Base-by-base conservation (phyloP, 345 rosid genomes). In the Gynandropsis gynandra region DNA sequence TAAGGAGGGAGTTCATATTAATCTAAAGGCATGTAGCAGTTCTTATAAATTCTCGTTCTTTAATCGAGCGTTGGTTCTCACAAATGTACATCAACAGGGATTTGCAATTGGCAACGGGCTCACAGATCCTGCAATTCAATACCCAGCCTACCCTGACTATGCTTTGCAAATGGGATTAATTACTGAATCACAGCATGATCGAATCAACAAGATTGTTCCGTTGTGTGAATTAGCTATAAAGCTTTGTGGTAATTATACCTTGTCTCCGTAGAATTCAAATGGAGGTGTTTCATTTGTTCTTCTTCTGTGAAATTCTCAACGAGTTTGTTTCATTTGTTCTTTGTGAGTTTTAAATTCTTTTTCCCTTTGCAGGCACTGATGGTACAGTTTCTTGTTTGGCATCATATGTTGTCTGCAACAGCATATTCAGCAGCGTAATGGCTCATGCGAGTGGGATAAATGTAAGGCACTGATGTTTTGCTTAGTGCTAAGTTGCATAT, bases 101-200 rank as follows among this genome's bases (percentile, higher is more conserved):
- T 80, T 93, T 63, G 97, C 99, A 40, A 93, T 93, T 61, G 99
- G 99, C 49, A 93, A 93, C 60, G 99, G 99, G 44, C 90, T 93
- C 47, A 93, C 99, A 27, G 80, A 93, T 65, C 99, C 95, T 63
- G 85, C 83, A 52, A 42, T 88, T 63, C 99, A 88, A 59, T 88
- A 88, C 52, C 80, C 85, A 74, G 95, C 99, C 52, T 93, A 93
- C 66, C 76, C 94, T n/a, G 99, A 93, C 73, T 93, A 71, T 62
- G 99, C 97, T 35, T 72, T 93, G 72, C 80, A 85, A 36, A 83
- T 76, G 87, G 94, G 87, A n/a, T 54, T 93, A 49, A 83, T 93
- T 42, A 61, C 60, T 27, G 52, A 85, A 58, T 4, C 79, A 43
- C 70, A 74, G 46, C 64, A 81, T 70, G 75, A 74, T 45, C 82